Percentiles rank a stretch among this genome's conserved stretches.
Evolutionary conservation across 805 yeast species (phyloP).

Genomic region (Saccharomycopsis babjevae): DNA sequence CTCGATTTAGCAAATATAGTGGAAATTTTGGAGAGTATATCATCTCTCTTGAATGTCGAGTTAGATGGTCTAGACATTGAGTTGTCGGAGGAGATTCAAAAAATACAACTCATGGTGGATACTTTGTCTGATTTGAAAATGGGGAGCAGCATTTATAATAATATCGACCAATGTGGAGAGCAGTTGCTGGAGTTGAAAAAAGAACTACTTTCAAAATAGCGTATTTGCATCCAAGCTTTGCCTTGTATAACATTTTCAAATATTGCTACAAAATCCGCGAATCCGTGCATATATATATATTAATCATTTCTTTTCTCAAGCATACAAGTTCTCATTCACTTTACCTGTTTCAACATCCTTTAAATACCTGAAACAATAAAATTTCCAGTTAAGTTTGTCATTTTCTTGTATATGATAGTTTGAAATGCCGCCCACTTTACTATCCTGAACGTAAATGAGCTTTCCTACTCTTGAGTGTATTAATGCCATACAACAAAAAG

Average conservation of each 20-base stretch:
- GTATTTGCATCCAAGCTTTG: not conserved
- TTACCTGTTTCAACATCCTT: not conserved
- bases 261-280: not conserved
- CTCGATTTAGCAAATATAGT: not conserved
- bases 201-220: not conserved
- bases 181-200: conserved; percentile 2
- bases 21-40: not conserved
- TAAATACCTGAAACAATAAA: conserved; percentile 68
- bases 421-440: conserved; percentile 46
- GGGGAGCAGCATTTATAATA: not conserved
- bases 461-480: conserved; percentile 79
- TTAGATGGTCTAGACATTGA: not conserved
- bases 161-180: not conserved
- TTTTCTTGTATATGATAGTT: conserved; percentile 69
- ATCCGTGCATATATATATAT: not conserved
- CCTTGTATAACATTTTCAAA: not conserved
- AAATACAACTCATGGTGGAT: not conserved
- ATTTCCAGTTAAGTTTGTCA: conserved; percentile 75
- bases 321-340: not conserved
- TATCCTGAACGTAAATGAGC: conserved; percentile 47
- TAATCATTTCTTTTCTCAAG: not conserved
- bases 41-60: not conserved
- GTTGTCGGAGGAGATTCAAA: not conserved
- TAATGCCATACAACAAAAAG: conserved; percentile 94
- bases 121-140: conserved; percentile 5